Evolutionary conservation across 306 rosid species (phyloP), one percentile per base, ranked within the genome.

Genomic region (Malus orientalis): DNA sequence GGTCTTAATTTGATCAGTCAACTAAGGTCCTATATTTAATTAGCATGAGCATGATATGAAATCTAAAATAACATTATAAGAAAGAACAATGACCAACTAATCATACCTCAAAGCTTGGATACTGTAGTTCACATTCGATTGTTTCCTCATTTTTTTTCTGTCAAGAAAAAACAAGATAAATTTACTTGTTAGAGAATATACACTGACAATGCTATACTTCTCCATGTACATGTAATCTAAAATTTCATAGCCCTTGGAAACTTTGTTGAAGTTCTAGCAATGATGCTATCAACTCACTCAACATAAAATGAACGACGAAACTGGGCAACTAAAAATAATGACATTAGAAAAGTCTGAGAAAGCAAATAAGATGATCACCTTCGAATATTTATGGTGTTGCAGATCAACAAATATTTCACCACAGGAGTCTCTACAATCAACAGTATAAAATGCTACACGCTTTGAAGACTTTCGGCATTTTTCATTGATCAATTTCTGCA

Each of bases 341-440:
- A 61, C 12, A 64, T 15, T 23, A 11, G 38, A 47, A 20, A 19
- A 53, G 64, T 29, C 18, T 25, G 32, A 53, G 74, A 32, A 47
- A 61, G 51, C 12, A 18, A 47, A 30, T 44, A 53, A 11, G 74
- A 59, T 33, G 18, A 72, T 65, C 69, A 92, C 99, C 96, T 90
- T 92, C 4, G 95, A 87, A 79, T 90, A 92, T 69, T 77, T 86
- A 82, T 95, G 90, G 72, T 89, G 86, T 80, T 85, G 95, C 75
- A 95, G 88, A 75, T 95, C 97, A 77, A 92, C 97, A 88, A 95
- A 95, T 78, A 95, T 87, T 92, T 95, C 97, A 64, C 98, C 97
- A 84, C 91, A 95, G 33, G 98, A 92, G 77, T 95, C 97, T 86
- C 93, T 88, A 73, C 96, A 92, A 64, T 92, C 97, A 79, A 92